Base-by-base conservation (phyloP, 164 flowering plant genomes). In the Piper betle region DNA sequence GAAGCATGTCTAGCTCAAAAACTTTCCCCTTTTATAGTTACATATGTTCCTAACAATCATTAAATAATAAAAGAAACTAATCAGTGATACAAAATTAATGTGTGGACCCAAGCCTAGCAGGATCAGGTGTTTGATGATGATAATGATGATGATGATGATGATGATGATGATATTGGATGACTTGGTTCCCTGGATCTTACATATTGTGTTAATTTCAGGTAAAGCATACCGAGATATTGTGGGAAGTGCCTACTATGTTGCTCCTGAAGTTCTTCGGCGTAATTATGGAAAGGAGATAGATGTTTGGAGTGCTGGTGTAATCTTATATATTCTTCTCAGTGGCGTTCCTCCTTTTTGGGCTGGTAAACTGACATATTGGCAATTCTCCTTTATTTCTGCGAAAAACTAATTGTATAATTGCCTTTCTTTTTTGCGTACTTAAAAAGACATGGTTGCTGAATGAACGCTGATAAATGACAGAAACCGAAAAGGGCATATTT, bases 401-500 rank as follows among this genome's bases (percentile, higher is more conserved):
- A 17, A 7, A n/a, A 37, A 37, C 6, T 57, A 37, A 37, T 3
- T 10, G 10, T 2, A 10, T 12, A 46, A 10, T 46, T 46, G 3
- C 50, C 3, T 15, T 10, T 1, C 1, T 15, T 46, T 2, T 46
- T 46, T 46, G 50, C 15, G 1, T 46, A 15, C 15, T 46, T 25
- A 25, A 25, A 25, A 25, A 25, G 33, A 25, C 33, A 25, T 25
- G 33, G 50, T 46, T 46, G 13, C 0, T 10, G 3, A 46, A 46
- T 2, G 3, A 46, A 46, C 50, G 10, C 3, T 46, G 3, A 17
- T 57, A 16, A 4, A 39, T 66, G 63, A 53, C 80, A 88, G 96
- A 86, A 69, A 86, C 80, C 8, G 96, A 86, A 74, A 81, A 78
- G 68, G 91, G 88, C 15, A 83, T 88, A 59, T 86, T 86, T 69